Evolutionary conservation across 2,329 filamentous ascomycete species (phyloP).

Genomic region (Ampelomyces quisqualis): DNA sequence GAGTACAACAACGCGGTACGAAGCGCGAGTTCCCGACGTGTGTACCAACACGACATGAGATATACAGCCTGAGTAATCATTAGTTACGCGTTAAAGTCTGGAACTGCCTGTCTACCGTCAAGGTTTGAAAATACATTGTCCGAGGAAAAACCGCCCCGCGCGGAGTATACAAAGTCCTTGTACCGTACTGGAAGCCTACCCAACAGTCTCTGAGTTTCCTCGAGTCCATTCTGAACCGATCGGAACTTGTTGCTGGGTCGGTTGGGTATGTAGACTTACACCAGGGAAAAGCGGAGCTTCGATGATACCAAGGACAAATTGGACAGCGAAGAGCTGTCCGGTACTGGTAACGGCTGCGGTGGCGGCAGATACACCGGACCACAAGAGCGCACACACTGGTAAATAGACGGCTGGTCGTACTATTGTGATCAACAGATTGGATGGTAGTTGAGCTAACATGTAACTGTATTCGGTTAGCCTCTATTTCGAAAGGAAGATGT

Average conservation of each 20-base stretch:
- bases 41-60: slow-evolving; percentile 15
- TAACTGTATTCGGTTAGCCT: neutral
- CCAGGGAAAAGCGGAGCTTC: slow-evolving; percentile 65
- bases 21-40: slow-evolving; percentile 9
- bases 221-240: no score
- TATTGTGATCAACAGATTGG: slow-evolving; percentile 11
- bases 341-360: slow-evolving; percentile 65
- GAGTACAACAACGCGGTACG: slow-evolving; percentile 45
- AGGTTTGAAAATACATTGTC: no score
- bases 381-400: slow-evolving; percentile 8
- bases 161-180: no score
- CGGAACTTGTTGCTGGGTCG: no score
- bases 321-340: slow-evolving; percentile 51
- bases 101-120: no score
- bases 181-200: no score
- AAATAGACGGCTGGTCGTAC: slow-evolving; percentile 13
- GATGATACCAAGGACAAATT: slow-evolving; percentile 64
- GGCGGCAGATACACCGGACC: slow-evolving; percentile 11
- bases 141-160: no score
- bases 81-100: no score
- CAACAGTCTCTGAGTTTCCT: no score
- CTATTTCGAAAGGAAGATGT: neutral
- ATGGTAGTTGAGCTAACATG: slow-evolving; percentile 3
- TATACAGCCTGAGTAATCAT: slow-evolving; percentile 7
- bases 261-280: slow-evolving; percentile 22